Conservation (phyloP, 805 yeast genomes). For the Candida ponderosae region DNA sequence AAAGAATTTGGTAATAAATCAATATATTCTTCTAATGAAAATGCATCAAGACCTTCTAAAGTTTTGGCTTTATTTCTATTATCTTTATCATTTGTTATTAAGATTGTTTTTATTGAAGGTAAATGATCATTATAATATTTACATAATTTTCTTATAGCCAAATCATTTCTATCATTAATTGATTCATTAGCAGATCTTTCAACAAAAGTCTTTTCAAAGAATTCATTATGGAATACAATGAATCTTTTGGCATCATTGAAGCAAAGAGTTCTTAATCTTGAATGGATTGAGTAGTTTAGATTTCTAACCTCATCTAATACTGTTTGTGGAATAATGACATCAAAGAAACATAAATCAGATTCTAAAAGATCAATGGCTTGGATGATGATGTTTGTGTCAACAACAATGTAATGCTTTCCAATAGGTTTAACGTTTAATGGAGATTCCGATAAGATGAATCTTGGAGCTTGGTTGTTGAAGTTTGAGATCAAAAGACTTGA, state of each 20-base stretch:
- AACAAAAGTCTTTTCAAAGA: constrained; percentile 61
- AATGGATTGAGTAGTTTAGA: constrained; percentile 79
- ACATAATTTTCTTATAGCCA: constrained; percentile 75
- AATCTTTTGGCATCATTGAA: constrained; percentile 75
- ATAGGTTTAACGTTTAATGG: constrained; percentile 45
- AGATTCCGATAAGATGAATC: constrained; percentile 51
- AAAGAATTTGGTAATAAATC: constrained; percentile 60
- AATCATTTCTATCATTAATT: constrained; percentile 84
- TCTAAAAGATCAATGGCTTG: constrained; percentile 89
- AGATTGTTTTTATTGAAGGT: constrained; percentile 34
- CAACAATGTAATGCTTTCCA: constrained; percentile 71
- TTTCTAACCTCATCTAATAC: constrained; percentile 91
- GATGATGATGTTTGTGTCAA: constrained; percentile 84
- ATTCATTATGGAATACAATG: constrained; percentile 90
- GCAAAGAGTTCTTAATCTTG: constrained; percentile 70
- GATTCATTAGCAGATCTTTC: constrained; percentile 56
- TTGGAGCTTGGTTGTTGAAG: constrained; percentile 60
- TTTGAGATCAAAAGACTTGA: constrained; percentile 45
- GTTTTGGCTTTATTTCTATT: constrained; percentile 49
- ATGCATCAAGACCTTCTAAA: constrained; percentile 44
- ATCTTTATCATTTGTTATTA: constrained; percentile 72
- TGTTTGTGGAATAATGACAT: constrained; percentile 91
- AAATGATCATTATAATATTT: constrained; percentile 63
- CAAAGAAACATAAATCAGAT: constrained; percentile 65
- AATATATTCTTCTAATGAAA: constrained; percentile 62